Percentiles rank a stretch among this genome's conserved stretches.
Conservation (phyloP, 768 basidiomycete genomes). For the Mycena sanguinolenta region DNA sequence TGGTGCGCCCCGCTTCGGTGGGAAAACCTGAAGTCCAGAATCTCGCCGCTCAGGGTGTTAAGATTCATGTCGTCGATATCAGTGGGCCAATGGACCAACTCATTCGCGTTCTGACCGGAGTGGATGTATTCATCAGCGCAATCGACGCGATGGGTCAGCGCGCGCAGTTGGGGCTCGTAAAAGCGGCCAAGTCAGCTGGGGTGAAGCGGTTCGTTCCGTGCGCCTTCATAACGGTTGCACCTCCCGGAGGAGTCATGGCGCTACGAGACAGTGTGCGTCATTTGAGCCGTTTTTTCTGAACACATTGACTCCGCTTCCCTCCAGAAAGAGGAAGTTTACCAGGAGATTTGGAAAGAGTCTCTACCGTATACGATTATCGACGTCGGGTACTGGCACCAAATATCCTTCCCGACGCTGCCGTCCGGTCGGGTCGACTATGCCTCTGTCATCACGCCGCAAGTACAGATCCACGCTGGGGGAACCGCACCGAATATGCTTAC, state of each 20-base stretch:
- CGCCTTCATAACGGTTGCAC: neutral
- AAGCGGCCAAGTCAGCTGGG: neutral
- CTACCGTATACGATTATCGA: neutral
- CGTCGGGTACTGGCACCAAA: neutral
- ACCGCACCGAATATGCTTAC: no score
- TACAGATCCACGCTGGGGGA: no score
- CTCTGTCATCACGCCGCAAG: neutral
- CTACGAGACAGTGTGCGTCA: neutral
- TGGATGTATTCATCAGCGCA: constrained; percentile 11
- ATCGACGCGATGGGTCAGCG: constrained; percentile 8
- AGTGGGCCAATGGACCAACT: neutral
- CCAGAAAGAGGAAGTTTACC: no score
- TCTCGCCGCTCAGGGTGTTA: no score
- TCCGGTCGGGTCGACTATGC: neutral
- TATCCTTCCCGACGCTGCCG: neutral
- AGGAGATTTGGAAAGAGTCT: no score
- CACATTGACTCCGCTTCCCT: no score
- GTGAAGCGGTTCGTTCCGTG: neutral
- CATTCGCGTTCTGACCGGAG: neutral
- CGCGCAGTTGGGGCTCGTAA: neutral
- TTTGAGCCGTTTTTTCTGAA: no score
- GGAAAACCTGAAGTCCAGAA: no score
- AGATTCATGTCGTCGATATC: constrained; percentile 1
- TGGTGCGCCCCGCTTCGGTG: no score
- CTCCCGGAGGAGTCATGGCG: neutral